Conservation (phyloP, 768 basidiomycete species). For the Boletus vermiculosoides region DNA sequence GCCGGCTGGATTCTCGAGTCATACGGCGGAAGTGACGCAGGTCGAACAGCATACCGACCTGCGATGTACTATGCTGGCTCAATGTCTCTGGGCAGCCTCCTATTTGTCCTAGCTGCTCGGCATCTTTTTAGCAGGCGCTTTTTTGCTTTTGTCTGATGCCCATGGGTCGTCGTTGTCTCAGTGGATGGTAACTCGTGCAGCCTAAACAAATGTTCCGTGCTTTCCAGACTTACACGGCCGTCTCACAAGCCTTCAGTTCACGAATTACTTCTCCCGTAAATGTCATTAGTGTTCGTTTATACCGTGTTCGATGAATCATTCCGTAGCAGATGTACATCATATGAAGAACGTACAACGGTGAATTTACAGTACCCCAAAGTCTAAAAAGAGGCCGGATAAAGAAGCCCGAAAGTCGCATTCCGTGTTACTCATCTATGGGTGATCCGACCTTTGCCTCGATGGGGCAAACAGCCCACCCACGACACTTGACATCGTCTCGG, state of each 20-base stretch:
- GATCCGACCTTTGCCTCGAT: slow-evolving; percentile 29
- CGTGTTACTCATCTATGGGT: slow-evolving; percentile 14
- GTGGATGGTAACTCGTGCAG: background rate
- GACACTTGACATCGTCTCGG: slow-evolving; percentile 76
- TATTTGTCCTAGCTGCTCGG: slow-evolving; percentile 17
- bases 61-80: slow-evolving; percentile 33
- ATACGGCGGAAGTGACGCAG: slow-evolving; percentile 23
- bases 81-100: slow-evolving; percentile 25
- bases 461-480: slow-evolving; percentile 73
- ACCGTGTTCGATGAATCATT: background rate
- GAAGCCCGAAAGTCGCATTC: background rate
- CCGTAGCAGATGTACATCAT: background rate
- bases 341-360: background rate
- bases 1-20: slow-evolving; percentile 30
- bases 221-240: background rate
- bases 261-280: background rate
- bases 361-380: background rate
- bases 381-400: background rate
- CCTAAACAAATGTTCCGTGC: background rate
- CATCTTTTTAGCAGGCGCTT: slow-evolving; percentile 7
- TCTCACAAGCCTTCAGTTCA: background rate
- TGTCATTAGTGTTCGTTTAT: background rate
- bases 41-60: slow-evolving; percentile 27
- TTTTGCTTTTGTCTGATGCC: slow-evolving; percentile 14
- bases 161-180: background rate